Base-by-base conservation (phyloP, 371 early-diverging fungal genomes). In the Syncephalastrum racemosum region DNA sequence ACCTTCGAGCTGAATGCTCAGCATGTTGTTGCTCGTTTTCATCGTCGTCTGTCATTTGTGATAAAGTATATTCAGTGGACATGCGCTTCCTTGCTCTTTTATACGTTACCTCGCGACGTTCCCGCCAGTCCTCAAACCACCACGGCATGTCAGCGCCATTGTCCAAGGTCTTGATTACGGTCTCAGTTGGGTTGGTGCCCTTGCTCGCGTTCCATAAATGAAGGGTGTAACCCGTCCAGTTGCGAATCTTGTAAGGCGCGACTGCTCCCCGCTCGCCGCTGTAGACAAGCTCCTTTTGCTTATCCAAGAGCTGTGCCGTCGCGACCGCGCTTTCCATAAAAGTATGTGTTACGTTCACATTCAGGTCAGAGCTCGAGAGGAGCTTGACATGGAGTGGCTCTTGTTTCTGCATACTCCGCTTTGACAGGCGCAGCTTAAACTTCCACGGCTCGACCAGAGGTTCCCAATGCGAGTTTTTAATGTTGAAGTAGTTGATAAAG, bases 381-480 rank as follows among this genome's bases (percentile, higher is more conserved):
- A 94, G 52, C 15, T 91, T 90, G 19, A 95, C 56, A 20, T 64
- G 52, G 3, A 76, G 43, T 8, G 66, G 69, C 0, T 75, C 69
- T 5, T 64, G 55, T 7, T 54, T 46, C 4, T 47, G 47, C 4
- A 51, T 16, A 7, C 59, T 56, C 24, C 64, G 59, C 12, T 68
- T 55, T 1, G 76, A 57, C 15, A 88, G 62, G 31, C 78, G 72
- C 13, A 89, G 43, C 4, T 75, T 70, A 57, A 90, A 87, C 24
- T 78, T 75, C 94, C 95, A 97, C 1, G 94, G 93, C 70, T 99
- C 99, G 20, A 97, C 59, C 22, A 98, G 56, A 0, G 99, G 98
- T 68, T 99, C 99, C 99, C 99, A 99, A 63, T 96, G 95, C 10
- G 98, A 97, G 70, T 94, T 97, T 52, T 91, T 90, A 49, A 94